Conservation (phyloP, 352 stramenopile species). For the Pythium brassicae region DNA sequence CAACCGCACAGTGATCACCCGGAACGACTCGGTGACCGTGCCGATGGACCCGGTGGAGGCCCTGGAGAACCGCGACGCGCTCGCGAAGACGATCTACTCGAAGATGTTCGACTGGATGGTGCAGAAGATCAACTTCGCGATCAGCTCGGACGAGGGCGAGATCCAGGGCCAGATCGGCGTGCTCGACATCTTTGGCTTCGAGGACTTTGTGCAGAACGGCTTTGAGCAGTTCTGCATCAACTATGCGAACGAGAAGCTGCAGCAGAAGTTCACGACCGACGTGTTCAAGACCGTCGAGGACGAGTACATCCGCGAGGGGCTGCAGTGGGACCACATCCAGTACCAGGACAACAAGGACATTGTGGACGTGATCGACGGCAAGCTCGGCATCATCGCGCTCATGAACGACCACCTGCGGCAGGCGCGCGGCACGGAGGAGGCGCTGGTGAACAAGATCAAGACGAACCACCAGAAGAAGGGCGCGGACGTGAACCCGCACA, state of each 20-base stretch:
- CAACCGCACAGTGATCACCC: slow-evolving; percentile 89
- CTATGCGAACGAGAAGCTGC: slow-evolving; percentile 90
- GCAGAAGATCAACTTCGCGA: slow-evolving; percentile 81
- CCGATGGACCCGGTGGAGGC: slow-evolving; percentile 88
- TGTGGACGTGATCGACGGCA: slow-evolving; percentile 94
- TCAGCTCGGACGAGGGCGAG: slow-evolving; percentile 65
- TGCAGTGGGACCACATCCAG: slow-evolving; percentile 97
- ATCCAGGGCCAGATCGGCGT: slow-evolving; percentile 91
- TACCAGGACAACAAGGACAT: slow-evolving; percentile 99
- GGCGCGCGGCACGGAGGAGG: slow-evolving; percentile 81
- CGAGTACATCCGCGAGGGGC: slow-evolving; percentile 96
- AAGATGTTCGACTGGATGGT: slow-evolving; percentile 99
- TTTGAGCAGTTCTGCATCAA: slow-evolving; percentile 94
- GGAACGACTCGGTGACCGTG: slow-evolving; percentile 81
- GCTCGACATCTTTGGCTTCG: slow-evolving; percentile 99
- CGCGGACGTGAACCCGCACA: slow-evolving; percentile 62
- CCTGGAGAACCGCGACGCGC: slow-evolving; percentile 91
- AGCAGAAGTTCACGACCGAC: slow-evolving; percentile 92
- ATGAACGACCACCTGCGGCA: slow-evolving; percentile 89
- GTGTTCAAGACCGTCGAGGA: slow-evolving; percentile 98
- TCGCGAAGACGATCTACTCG: slow-evolving; percentile 98
- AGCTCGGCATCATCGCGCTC: slow-evolving; percentile 83
- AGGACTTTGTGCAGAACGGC: slow-evolving; percentile 94
- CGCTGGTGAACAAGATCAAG: slow-evolving; percentile 84
- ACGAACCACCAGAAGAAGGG: slow-evolving; percentile 80